phyloP scores from a whole-genome alignment of 1,284 basidiomycete species.

The Kalmanozyma brasiliensis region DNA sequence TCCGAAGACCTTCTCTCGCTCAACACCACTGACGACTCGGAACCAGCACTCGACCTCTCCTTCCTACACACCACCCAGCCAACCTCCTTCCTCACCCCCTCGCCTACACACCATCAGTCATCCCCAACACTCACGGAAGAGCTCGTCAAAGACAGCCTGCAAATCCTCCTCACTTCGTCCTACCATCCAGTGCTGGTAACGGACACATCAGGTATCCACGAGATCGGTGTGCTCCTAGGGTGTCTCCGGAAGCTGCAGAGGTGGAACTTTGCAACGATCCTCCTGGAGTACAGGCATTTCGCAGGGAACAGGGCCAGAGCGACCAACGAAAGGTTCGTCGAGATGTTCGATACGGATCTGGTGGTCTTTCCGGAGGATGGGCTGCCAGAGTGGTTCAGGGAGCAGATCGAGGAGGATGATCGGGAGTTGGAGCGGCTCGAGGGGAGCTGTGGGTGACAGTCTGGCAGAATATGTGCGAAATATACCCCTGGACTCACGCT shows the following conservation, averaged over 20 bases:
- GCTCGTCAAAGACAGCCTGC: conserved; percentile 59
- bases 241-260: conserved; percentile 63
- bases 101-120: conserved; percentile 11
- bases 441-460: too few relatives aligned
- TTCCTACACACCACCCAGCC: conserved; percentile 22
- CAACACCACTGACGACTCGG: neutral
- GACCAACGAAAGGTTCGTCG: conserved; percentile 64
- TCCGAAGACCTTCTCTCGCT: conserved; percentile 1
- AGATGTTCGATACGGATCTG: conserved; percentile 66
- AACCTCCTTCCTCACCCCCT: conserved; percentile 21
- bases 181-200: conserved; percentile 59
- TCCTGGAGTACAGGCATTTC: conserved; percentile 64
- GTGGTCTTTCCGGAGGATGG: conserved; percentile 53
- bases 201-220: conserved; percentile 63
- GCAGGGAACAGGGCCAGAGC: conserved; percentile 58
- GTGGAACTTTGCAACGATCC: conserved; percentile 65
- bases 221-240: conserved; percentile 60
- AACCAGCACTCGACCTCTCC: conserved; percentile 7
- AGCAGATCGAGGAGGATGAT: conserved; percentile 49
- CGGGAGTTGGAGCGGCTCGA: conserved; percentile 33
- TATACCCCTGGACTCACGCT: conserved; percentile 5
- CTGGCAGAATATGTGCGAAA: too few relatives aligned
- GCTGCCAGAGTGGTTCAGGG: conserved; percentile 56
- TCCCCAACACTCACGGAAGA: conserved; percentile 43
- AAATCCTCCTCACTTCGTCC: conserved; percentile 50